phyloP scores from a whole-genome alignment of 176 grass and related monocot genomes.

The Pontederia crassipes region DNA sequence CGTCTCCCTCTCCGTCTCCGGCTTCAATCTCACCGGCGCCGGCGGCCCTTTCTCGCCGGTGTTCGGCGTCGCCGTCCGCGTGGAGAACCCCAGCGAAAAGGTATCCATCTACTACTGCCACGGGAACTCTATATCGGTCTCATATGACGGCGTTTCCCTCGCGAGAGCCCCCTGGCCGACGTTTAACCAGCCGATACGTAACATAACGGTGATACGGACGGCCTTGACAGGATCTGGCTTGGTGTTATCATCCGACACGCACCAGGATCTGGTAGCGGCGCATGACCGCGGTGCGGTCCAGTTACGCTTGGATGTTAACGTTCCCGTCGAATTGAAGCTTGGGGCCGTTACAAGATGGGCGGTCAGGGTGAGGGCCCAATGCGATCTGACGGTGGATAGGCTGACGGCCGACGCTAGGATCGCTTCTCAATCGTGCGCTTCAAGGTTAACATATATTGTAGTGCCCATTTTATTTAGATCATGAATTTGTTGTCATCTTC shows the following conservation, averaged over 20 bases:
- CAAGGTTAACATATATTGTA: slow-evolving; percentile 15
- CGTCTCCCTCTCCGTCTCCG: slow-evolving; percentile 29
- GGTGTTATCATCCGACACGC: slow-evolving; percentile 26
- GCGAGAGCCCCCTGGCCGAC: slow-evolving; percentile 42
- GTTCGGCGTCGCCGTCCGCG: slow-evolving; percentile 32
- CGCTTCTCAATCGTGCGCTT: slow-evolving; percentile 36
- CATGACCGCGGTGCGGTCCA: slow-evolving; percentile 35
- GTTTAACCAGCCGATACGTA: slow-evolving; percentile 47
- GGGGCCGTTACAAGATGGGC: slow-evolving; percentile 43
- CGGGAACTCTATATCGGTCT: slow-evolving; percentile 35
- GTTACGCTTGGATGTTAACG: slow-evolving; percentile 34
- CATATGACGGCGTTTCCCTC: slow-evolving; percentile 39
- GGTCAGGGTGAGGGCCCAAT: slow-evolving; percentile 32
- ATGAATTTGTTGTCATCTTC: no score
- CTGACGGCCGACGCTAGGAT: slow-evolving; percentile 38
- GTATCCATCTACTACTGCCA: slow-evolving; percentile 27
- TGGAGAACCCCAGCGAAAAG: slow-evolving; percentile 41
- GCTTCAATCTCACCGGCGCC: slow-evolving; percentile 16
- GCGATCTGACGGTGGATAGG: slow-evolving; percentile 35
- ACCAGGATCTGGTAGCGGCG: slow-evolving; percentile 32
- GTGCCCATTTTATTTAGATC: no score
- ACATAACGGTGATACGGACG: slow-evolving; percentile 47
- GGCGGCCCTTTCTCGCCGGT: slow-evolving; percentile 22
- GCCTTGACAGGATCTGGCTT: slow-evolving; percentile 35
- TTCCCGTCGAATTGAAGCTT: slow-evolving; percentile 49